Base-by-base conservation (phyloP, 768 basidiomycete species). In the Lyophyllum semitale region DNA sequence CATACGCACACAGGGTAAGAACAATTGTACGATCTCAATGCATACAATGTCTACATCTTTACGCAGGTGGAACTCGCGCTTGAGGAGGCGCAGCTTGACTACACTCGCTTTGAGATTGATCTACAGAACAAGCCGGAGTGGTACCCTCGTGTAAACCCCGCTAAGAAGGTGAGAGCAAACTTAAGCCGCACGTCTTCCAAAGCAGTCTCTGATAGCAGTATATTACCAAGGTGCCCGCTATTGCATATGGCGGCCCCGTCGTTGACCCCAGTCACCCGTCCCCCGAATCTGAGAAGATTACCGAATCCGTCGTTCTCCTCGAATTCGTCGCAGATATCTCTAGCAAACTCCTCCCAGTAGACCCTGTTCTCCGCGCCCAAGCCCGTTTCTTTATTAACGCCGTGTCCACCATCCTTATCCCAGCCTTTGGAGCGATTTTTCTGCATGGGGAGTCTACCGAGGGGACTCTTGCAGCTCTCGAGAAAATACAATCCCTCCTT, bases 141-240 rank as follows among this genome's bases (percentile, higher is more conserved):
- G 87, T 88, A 85, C 63, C 76, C 79, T 0, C 77, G 83, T 55
- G 79, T 89, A 35, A 89, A 89, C 68, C 83, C 82, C 1, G 84
- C 79, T 0, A 80, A 80, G 71, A 88, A 87, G 78, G 87, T 84
- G 61, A 15, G 64, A 63, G 38, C n/a, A 25, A n/a, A 17, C 18
- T n/a, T n/a, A n/a, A n/a, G n/a, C 23, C 12, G n/a, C 12, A 11
- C 6, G 2, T 30, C 3, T n/a, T 9, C 18, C 13, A 20, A 2
- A 17, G 3, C 2, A 8, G 11, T 15, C 18, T 32, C 13, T 49
- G 11, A 55, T n/a, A 4, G 15, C 53, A 15, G 25, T 12, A 15
- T 35, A 5, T 27, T 11, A 47, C 82, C n/a, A n/a, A 59, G 83
- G 78, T 86, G 17, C 82, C 85, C 22, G 83, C 84, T 0, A 71